Base-by-base conservation (phyloP, 768 basidiomycete genomes). In the Sarcodon sp. region DNA sequence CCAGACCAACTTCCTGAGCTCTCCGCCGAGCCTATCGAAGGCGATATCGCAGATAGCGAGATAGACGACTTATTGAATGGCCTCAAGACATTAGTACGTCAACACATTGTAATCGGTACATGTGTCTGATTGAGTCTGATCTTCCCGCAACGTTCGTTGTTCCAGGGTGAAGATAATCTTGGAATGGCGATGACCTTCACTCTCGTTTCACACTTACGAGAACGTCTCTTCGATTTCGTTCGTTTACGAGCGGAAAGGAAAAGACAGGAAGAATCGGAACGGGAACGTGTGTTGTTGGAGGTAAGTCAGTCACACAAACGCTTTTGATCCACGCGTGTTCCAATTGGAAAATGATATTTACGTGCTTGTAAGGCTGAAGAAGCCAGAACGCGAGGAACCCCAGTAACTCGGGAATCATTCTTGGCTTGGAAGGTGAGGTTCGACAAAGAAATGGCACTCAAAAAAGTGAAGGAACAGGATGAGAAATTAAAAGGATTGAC, bases 171-270 rank as follows among this genome's bases (percentile, higher is more conserved):
- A 59, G 89, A 92, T 59, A 91, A 87, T 61, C 58, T 89, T 16
- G 90, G 90, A 38, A 93, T 93, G 84, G 92, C 96, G 2, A 97
- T 98, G 92, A 93, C 92, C 13, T 99, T 96, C 60, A 91, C 94
- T 0, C 71, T 99, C 13, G 82, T 91, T 9, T 83, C 87, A 0
- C 82, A 86, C 56, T 73, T 96, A 41, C 73, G 86, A 53, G 92
- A 97, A 63, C 71, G 77, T 45, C 67, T 97, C 12, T 75, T 80
- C 4, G 57, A 60, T 13, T 65, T 93, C 21, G 75, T 90, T 34
- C 73, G 73, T 35, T 57, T 64, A 39, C 76, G 88, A 53, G 69
- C 68, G 15, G 79, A 79, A 49, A 71, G 63, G 50, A 71, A 66
- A 52, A 69, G 71, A 47, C 69, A 71, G 53, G 80, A 77, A 57